These are phyloP conservation scores for Pseudovirgaria hyperparasitica DNA, from an alignment of 2,329 filamentous ascomycete species.

Conservation along the genomic window DNA sequence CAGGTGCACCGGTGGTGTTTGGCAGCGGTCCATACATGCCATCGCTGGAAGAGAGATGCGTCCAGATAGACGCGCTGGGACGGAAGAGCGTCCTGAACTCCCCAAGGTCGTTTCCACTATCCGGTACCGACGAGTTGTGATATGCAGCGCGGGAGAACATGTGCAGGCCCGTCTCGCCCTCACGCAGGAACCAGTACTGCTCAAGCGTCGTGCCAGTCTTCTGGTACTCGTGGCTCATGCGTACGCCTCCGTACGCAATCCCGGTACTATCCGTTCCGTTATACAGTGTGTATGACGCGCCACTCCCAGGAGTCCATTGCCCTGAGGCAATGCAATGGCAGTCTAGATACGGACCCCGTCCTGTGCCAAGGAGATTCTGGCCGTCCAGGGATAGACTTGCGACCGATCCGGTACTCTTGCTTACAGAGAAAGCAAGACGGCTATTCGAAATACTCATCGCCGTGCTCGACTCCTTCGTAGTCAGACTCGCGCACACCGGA, in stretches of 20 bases:
- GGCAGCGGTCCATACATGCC: slow-evolving; percentile 42
- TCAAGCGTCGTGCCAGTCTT: slow-evolving; percentile 46
- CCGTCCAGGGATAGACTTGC: slow-evolving; percentile 32
- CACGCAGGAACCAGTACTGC: slow-evolving; percentile 53
- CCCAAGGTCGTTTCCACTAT: slow-evolving; percentile 44
- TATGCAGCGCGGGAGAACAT: slow-evolving; percentile 49
- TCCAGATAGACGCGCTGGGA: slow-evolving; percentile 48
- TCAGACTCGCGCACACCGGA: too few species aligned
- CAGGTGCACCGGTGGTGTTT: slow-evolving; percentile 29
- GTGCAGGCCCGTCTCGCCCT: slow-evolving; percentile 50
- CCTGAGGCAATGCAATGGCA: slow-evolving; percentile 50
- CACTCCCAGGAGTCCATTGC: slow-evolving; percentile 45
- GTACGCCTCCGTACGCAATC: slow-evolving; percentile 43
- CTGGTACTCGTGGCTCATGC: slow-evolving; percentile 46
- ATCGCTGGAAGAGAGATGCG: slow-evolving; percentile 45
- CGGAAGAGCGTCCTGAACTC: slow-evolving; percentile 51
- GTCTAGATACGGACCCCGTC: slow-evolving; percentile 44
- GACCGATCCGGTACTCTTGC: slow-evolving; percentile 30
- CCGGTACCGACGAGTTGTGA: slow-evolving; percentile 43
- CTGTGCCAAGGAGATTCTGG: slow-evolving; percentile 40
- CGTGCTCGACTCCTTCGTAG: too few species aligned
- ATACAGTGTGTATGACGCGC: slow-evolving; percentile 38
- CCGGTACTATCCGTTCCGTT: slow-evolving; percentile 38
- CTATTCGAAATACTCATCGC: slow-evolving; percentile 35
- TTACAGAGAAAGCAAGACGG: slow-evolving; percentile 30